A percentile compares a stretch with the other conserved stretches of the same genome.
These are phyloP conservation scores for Helenozyma baotianmanensis DNA, from an alignment of 805 yeast genomes.

Conservation along the genomic window DNA sequence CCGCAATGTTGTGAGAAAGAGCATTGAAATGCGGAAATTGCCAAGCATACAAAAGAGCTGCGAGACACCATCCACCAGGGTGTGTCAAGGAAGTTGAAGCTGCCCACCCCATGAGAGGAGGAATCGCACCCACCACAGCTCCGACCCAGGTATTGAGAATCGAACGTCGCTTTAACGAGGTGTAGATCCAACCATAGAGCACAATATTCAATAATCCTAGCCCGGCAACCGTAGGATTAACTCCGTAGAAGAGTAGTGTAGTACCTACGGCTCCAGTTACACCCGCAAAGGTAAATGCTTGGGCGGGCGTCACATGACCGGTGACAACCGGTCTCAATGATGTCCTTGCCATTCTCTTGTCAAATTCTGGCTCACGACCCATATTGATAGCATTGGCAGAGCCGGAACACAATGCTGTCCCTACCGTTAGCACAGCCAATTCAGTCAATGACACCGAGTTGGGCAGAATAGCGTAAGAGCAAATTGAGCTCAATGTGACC, in stretches of 20 bases:
- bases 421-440: slow-evolving; percentile 68
- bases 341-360: slow-evolving; percentile 82
- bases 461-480: slow-evolving; percentile 92
- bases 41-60: slow-evolving; percentile 90
- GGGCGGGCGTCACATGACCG: slow-evolving; percentile 67
- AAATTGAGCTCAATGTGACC: slow-evolving; percentile 86
- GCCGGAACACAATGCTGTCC: slow-evolving; percentile 85
- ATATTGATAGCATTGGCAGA: slow-evolving; percentile 96
- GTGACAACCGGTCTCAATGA: slow-evolving; percentile 85
- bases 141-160: slow-evolving; percentile 98
- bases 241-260: slow-evolving; percentile 66
- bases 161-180: slow-evolving; percentile 79
- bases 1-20: slow-evolving; percentile 78
- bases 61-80: slow-evolving; percentile 95
- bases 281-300: slow-evolving; percentile 81
- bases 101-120: slow-evolving; percentile 99
- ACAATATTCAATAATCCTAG: slow-evolving; percentile 79
- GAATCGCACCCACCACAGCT: slow-evolving; percentile 97
- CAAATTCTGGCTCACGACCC: slow-evolving; percentile 94
- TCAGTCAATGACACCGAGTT: slow-evolving; percentile 68
- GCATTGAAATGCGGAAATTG: slow-evolving; percentile 98
- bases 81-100: slow-evolving; percentile 67
- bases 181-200: slow-evolving; percentile 85
- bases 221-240: slow-evolving; percentile 76
- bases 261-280: slow-evolving; percentile 69